These are phyloP conservation scores for Yamadazyma songkhlaensis DNA, from an alignment of 1,139 yeast genomes.

Conservation along the genomic window DNA sequence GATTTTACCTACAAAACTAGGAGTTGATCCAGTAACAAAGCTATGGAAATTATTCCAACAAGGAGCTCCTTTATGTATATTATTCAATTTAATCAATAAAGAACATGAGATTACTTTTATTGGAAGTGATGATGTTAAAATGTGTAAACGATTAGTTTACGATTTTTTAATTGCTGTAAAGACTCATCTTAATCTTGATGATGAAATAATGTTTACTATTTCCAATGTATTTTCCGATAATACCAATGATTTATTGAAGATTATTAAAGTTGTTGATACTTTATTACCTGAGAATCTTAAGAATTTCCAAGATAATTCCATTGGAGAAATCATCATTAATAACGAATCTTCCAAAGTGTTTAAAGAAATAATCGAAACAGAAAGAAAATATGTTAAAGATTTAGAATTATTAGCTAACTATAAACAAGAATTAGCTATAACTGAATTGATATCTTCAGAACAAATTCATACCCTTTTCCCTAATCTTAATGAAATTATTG, in stretches of 20 bases:
- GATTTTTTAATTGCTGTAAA: conserved; percentile 89
- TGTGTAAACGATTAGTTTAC: conserved; percentile 86
- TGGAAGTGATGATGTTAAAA: conserved; percentile 73
- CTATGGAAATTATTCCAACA: conserved; percentile 86
- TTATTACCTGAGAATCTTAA: conserved; percentile 29
- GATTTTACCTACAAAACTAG: conserved; percentile 65
- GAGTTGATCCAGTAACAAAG: conserved; percentile 90
- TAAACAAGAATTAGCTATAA: conserved; percentile 61
- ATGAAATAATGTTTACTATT: conserved; percentile 78
- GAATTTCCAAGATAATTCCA: conserved; percentile 12
- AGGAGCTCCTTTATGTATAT: conserved; percentile 87
- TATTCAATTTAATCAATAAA: conserved; percentile 57
- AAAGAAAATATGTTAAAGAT: conserved; percentile 89
- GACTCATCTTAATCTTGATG: conserved; percentile 68
- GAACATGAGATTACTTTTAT: conserved; percentile 50
- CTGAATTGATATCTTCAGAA: conserved; percentile 73
- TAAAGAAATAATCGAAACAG: conserved; percentile 82
- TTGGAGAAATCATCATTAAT: conserved; percentile 32
- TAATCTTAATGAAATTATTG: conserved; percentile 78
- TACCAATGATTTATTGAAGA: conserved; percentile 73
- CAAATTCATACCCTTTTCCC: conserved; percentile 83
- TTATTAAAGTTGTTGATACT: conserved; percentile 65
- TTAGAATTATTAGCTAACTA: conserved; percentile 70
- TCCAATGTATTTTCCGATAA: conserved; percentile 85
- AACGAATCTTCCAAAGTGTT: conserved; percentile 75